phyloP scores from a whole-genome alignment of 1,284 basidiomycete species.

The Quambalaria eucalypti region DNA sequence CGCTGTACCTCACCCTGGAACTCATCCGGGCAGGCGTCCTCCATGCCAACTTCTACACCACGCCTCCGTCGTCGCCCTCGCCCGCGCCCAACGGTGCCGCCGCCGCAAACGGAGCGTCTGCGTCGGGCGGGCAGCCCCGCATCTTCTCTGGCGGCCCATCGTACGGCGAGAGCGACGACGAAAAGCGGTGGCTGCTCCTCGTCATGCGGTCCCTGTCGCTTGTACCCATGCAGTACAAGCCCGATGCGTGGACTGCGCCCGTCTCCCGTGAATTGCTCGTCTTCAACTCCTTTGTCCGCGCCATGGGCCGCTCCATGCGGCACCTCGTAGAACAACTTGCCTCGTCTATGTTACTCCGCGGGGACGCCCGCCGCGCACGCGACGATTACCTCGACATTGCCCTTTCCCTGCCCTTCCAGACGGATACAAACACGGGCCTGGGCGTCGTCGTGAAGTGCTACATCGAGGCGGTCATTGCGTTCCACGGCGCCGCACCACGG shows the following conservation, averaged over 20 bases:
- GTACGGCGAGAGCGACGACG: conserved; percentile 28
- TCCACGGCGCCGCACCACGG: conserved; percentile 56
- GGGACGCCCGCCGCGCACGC: conserved; percentile 71
- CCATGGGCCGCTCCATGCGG: conserved; percentile 77
- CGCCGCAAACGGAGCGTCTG: conserved; percentile 49
- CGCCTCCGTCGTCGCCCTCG: conserved; percentile 79
- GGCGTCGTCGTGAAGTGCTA: conserved; percentile 84
- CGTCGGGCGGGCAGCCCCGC: not conserved
- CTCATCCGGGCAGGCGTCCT: conserved; percentile 82
- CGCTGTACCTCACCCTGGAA: conserved; percentile 81
- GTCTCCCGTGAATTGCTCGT: conserved; percentile 89
- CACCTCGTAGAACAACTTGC: conserved; percentile 83
- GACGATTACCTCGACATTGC: conserved; percentile 89
- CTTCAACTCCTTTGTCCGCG: conserved; percentile 93
- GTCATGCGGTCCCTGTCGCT: conserved; percentile 94
- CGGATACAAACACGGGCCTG: conserved; percentile 93
- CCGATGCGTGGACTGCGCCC: conserved; percentile 60
- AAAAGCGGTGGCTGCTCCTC: conserved; percentile 63
- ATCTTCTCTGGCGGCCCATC: conserved; percentile 1
- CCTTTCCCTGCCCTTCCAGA: conserved; percentile 65
- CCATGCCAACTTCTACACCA: conserved; percentile 84
- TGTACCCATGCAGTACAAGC: conserved; percentile 80
- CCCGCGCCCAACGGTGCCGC: conserved; percentile 73
- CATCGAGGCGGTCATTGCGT: conserved; percentile 73
- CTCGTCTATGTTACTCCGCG: conserved; percentile 80